Percentiles rank a stretch among this genome's conserved stretches.
These are phyloP conservation scores for Nepenthes gracilis DNA, from an alignment of 148 eudicot genomes.

Conservation along the genomic window DNA sequence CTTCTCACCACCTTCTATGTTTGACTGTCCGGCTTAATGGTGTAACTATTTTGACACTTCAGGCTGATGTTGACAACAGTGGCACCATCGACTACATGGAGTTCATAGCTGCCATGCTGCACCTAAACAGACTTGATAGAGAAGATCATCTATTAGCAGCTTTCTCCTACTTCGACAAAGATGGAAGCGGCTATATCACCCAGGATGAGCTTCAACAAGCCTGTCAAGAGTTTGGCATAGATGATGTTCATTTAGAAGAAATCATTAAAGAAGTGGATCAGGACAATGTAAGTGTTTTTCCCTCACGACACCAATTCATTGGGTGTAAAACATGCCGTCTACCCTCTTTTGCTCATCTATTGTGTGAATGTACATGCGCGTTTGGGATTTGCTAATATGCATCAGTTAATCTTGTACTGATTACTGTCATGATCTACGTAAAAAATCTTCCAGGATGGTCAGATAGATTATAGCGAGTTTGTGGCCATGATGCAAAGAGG, in stretches of 20 bases:
- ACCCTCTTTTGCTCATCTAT: no score
- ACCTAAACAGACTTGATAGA: constrained; percentile 68
- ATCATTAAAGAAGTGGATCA: constrained; percentile 74
- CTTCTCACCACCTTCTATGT: background rate
- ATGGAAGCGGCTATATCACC: constrained; percentile 87
- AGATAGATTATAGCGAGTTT: constrained; percentile 85
- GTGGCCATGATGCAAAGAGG: constrained; percentile 89
- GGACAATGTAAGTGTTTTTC: constrained; percentile 38
- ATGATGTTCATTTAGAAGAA: constrained; percentile 47
- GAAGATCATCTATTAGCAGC: constrained; percentile 77
- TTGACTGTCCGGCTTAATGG: background rate
- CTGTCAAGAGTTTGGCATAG: constrained; percentile 72
- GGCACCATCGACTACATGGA: constrained; percentile 78
- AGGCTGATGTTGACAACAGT: constrained; percentile 86
- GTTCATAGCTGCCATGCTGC: constrained; percentile 82
- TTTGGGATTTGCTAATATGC: no score
- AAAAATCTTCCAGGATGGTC: constrained; percentile 57
- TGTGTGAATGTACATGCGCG: no score
- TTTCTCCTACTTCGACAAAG: constrained; percentile 86
- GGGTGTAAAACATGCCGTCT: background rate
- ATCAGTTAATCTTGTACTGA: background rate
- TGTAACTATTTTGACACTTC: constrained; percentile 7
- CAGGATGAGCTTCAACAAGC: constrained; percentile 81
- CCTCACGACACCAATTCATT: background rate
- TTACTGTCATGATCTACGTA: background rate